Conservation (phyloP, 2,329 filamentous ascomycete species). For the Fusarium gaditjirri region DNA sequence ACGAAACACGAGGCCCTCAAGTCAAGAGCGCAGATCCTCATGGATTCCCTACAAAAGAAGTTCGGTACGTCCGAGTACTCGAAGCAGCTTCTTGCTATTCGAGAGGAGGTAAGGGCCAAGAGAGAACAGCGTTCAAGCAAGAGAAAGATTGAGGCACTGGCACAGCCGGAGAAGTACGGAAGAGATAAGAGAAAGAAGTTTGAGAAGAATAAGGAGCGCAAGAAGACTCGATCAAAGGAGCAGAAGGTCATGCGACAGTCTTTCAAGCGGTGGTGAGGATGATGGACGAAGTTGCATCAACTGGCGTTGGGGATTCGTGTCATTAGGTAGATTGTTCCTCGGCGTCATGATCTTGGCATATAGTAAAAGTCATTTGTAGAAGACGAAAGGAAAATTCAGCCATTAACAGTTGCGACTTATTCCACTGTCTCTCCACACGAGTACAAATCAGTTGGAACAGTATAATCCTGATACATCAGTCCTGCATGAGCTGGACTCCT, state of each 20-base stretch:
- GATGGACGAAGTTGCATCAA: constrained; percentile 33
- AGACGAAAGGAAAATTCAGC: constrained; percentile 8
- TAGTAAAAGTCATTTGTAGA: constrained; percentile 24
- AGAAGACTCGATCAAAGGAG: constrained; percentile 81
- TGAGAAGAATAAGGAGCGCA: constrained; percentile 84
- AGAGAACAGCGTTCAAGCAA: constrained; percentile 82
- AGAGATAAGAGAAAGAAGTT: constrained; percentile 84
- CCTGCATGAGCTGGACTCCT: neutral
- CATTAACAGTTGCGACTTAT: neutral
- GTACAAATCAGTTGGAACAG: neutral
- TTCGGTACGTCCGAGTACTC: constrained; percentile 85
- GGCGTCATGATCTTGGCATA: constrained; percentile 32
- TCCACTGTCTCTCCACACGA: neutral
- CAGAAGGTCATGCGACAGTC: constrained; percentile 77
- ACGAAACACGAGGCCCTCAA: constrained; percentile 76
- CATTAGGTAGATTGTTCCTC: constrained; percentile 23
- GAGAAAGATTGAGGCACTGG: constrained; percentile 88
- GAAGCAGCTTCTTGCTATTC: constrained; percentile 76
- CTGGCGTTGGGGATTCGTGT: constrained; percentile 43
- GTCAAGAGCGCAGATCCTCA: constrained; percentile 77
- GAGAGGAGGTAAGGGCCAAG: constrained; percentile 76
- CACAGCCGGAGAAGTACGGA: constrained; percentile 81
- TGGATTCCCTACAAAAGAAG: constrained; percentile 86
- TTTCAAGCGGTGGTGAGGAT: constrained; percentile 63
- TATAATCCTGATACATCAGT: neutral